phyloP scores from a whole-genome alignment of 257 asterid species.

The Solanum corneliomulleri region DNA sequence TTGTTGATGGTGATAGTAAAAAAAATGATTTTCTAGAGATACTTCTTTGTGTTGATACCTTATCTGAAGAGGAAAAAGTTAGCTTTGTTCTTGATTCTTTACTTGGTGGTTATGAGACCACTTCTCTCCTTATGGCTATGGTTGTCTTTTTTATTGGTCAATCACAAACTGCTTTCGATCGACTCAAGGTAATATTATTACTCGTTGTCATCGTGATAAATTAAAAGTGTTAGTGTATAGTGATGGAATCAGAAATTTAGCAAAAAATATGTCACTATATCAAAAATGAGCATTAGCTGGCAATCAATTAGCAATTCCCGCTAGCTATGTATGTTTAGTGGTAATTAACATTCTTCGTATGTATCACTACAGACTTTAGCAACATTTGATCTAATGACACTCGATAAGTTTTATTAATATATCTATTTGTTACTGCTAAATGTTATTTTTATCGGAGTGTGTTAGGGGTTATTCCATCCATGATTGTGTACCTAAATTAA shows the following conservation, averaged over 20 bases:
- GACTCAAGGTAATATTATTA: conserved; percentile 34
- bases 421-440: too few species aligned
- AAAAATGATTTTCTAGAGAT: conserved; percentile 61
- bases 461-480: too few species aligned
- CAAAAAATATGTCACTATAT: too few species aligned
- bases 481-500: not conserved
- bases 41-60: conserved; percentile 39
- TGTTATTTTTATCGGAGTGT: too few species aligned
- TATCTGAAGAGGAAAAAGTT: conserved; percentile 72
- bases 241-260: not conserved
- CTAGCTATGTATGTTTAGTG: too few species aligned
- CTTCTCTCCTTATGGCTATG: conserved; percentile 56
- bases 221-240: not conserved
- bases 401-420: too few species aligned
- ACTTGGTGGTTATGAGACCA: conserved; percentile 73
- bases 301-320: too few species aligned
- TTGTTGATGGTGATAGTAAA: conserved; percentile 12
- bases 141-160: conserved; percentile 39
- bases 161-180: conserved; percentile 25
- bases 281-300: too few species aligned
- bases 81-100: conserved; percentile 70
- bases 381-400: too few species aligned
- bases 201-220: not conserved
- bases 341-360: too few species aligned
- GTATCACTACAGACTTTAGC: too few species aligned